Evolutionary conservation across 108 stramenopile genomes (phyloP).

Genomic region (Stephanodiscus triporus): DNA sequence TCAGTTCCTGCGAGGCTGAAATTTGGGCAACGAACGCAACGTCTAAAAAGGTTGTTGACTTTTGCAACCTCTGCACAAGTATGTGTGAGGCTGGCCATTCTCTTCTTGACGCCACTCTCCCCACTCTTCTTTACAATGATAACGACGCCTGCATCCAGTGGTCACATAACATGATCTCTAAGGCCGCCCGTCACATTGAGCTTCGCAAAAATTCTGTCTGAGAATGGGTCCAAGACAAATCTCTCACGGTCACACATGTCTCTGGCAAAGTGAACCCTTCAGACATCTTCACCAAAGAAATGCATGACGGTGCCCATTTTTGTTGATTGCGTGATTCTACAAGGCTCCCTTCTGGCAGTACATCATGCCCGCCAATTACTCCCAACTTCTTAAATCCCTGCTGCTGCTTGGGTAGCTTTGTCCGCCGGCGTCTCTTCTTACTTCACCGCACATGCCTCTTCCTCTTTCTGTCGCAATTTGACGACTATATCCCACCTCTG

Average conservation of each 20-base stretch:
- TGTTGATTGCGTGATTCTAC: not conserved
- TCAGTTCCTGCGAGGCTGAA: slow-evolving; percentile 24
- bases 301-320: not conserved
- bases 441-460: too few species aligned
- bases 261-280: slow-evolving; percentile 8
- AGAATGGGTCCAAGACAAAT: not conserved
- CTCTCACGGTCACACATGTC: slow-evolving; percentile 10
- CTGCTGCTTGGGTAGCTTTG: not conserved
- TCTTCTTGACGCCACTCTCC: not conserved
- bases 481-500: too few species aligned
- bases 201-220: slow-evolving; percentile 16
- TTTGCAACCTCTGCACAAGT: not conserved
- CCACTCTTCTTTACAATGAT: slow-evolving; percentile 18
- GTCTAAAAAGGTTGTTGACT: not conserved
- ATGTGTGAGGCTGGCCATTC: not conserved
- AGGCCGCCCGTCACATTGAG: slow-evolving; percentile 24
- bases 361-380: too few species aligned
- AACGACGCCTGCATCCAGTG: slow-evolving; percentile 25
- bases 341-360: too few species aligned
- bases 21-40: slow-evolving; percentile 17
- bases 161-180: slow-evolving; percentile 9
- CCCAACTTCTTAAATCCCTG: too few species aligned
- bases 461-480: too few species aligned
- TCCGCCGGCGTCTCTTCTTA: too few species aligned
- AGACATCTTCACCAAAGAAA: slow-evolving; percentile 16